phyloP scores from a whole-genome alignment of 768 basidiomycete species.

The Auriscalpium vulgare region DNA sequence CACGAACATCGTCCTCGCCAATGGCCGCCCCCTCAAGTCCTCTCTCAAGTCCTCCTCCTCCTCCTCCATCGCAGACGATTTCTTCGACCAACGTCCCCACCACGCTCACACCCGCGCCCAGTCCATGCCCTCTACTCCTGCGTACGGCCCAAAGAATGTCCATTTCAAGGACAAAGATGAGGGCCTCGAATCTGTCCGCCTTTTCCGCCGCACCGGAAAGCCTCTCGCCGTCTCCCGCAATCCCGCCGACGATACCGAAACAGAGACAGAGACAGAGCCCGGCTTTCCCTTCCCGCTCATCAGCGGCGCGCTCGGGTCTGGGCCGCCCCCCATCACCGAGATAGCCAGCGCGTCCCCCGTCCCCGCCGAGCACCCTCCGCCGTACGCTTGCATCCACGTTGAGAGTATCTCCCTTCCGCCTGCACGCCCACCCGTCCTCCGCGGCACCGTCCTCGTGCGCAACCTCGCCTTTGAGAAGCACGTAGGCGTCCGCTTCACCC shows the following conservation, averaged over 20 bases:
- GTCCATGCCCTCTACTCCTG: conserved; percentile 59
- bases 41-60: conserved; percentile 66
- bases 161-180: conserved; percentile 67
- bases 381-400: conserved; percentile 27
- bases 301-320: conserved; percentile 9
- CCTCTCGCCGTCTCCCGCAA: conserved; percentile 50
- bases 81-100: conserved; percentile 16
- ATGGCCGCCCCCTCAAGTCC: conserved; percentile 82
- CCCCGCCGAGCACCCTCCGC: conserved; percentile 24
- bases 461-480: conserved; percentile 85
- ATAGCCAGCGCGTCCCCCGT: conserved; percentile 25
- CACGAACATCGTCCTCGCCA: conserved; percentile 45
- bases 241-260: conserved; percentile 36
- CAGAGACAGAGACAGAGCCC: conserved; percentile 30
- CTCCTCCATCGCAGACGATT: conserved; percentile 35
- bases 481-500: conserved; percentile 80
- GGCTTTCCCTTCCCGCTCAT: conserved; percentile 16
- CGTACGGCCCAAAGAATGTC: conserved; percentile 61
- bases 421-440: conserved; percentile 35
- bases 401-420: conserved; percentile 32
- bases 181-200: conserved; percentile 50
- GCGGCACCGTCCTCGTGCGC: conserved; percentile 74
- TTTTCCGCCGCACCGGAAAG: conserved; percentile 61
- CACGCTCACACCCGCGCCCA: conserved; percentile 29
- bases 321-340: conserved; percentile 17